Conservation (phyloP, 345 rosid species). For the Noccaea bulbosa region DNA sequence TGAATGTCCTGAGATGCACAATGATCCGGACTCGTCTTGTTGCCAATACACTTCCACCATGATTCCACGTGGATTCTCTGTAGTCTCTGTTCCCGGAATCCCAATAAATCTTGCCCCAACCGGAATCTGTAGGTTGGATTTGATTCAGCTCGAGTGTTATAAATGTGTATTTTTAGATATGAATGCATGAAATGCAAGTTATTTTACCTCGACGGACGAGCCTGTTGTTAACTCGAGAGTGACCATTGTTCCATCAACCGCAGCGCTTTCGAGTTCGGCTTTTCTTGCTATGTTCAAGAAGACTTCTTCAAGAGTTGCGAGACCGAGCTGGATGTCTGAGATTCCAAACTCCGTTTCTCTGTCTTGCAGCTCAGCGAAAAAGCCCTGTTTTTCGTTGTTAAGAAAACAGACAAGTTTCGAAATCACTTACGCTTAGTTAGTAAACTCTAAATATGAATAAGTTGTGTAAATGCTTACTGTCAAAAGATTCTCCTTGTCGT, state of each 20-base stretch:
- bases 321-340: slow-evolving; percentile 86
- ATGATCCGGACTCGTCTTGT: slow-evolving; percentile 84
- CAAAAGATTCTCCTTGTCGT: slow-evolving; percentile 66
- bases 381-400: slow-evolving; percentile 47
- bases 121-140: slow-evolving; percentile 63
- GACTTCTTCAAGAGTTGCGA: slow-evolving; percentile 95
- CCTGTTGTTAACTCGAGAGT: slow-evolving; percentile 73
- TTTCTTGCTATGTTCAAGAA: slow-evolving; percentile 91
- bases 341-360: slow-evolving; percentile 68
- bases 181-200: slow-evolving; percentile 1
- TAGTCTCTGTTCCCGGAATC: slow-evolving; percentile 67
- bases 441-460: not conserved
- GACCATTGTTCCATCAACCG: slow-evolving; percentile 72
- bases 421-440: slow-evolving; percentile 7
- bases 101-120: slow-evolving; percentile 78
- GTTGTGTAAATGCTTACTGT: slow-evolving; percentile 50
- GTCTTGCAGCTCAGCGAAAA: slow-evolving; percentile 74
- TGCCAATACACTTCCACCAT: slow-evolving; percentile 96
- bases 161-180: slow-evolving; percentile 9
- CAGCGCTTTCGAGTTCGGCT: slow-evolving; percentile 92
- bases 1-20: slow-evolving; percentile 85
- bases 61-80: slow-evolving; percentile 65
- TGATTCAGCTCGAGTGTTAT: not conserved
- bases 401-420: not conserved
- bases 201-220: slow-evolving; percentile 58